phyloP scores from a whole-genome alignment of 352 stramenopile species.

The Phytophthora kernoviae region DNA sequence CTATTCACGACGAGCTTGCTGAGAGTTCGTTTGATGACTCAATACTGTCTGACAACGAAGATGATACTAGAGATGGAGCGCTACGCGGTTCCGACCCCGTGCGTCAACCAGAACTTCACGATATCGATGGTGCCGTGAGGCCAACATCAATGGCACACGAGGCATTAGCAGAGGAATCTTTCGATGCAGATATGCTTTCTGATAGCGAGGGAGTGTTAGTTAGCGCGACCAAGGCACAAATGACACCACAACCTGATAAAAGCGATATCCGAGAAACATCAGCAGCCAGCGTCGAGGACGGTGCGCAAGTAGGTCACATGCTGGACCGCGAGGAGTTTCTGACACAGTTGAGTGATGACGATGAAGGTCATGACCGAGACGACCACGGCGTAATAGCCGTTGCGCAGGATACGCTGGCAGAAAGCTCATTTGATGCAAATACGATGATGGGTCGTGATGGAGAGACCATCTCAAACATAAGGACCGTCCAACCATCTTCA shows the following conservation, averaged over 20 bases:
- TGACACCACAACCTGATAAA: not conserved
- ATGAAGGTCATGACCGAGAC: not conserved
- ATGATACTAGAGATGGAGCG: too few species aligned
- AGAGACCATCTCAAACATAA: constrained; percentile 1
- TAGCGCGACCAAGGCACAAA: too few species aligned
- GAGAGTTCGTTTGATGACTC: too few species aligned
- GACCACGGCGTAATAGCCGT: not conserved
- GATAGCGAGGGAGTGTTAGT: too few species aligned
- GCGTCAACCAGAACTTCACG: too few species aligned
- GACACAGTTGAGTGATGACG: constrained; percentile 2
- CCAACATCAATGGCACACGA: too few species aligned
- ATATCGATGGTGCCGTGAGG: too few species aligned
- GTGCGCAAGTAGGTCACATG: not conserved
- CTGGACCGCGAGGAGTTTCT: not conserved
- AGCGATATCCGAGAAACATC: not conserved
- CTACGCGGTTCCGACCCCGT: too few species aligned
- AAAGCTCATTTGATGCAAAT: constrained; percentile 22
- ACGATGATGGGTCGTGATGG: constrained; percentile 10
- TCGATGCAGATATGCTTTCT: too few species aligned
- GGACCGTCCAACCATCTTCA: not conserved
- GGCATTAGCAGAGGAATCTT: too few species aligned
- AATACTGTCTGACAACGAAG: too few species aligned
- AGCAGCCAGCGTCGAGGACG: not conserved
- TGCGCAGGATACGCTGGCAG: constrained; percentile 3
- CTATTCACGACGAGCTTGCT: too few species aligned